Conservation (phyloP, 148 eudicot genomes). For the Gaultheria prostrata region DNA sequence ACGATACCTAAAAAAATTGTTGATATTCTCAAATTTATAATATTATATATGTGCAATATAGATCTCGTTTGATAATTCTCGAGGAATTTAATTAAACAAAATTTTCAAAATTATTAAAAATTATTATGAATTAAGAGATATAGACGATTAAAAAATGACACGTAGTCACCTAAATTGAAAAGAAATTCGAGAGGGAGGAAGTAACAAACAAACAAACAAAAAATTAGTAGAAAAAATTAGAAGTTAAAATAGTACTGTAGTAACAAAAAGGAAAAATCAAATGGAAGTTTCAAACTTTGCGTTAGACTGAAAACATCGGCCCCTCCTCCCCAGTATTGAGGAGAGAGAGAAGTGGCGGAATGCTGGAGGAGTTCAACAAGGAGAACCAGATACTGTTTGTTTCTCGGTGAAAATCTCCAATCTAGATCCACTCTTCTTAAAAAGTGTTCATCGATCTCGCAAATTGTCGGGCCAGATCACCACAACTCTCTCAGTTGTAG, state of each 20-base stretch:
- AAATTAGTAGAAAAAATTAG: too few relatives aligned
- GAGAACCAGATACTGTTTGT: background rate
- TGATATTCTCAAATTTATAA: too few relatives aligned
- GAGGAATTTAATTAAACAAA: too few relatives aligned
- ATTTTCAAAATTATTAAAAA: too few relatives aligned
- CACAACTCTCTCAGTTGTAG: background rate
- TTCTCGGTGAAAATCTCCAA: background rate
- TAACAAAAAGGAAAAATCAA: background rate
- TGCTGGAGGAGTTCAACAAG: background rate
- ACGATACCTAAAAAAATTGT: too few relatives aligned
- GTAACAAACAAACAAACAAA: background rate
- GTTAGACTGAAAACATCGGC: background rate
- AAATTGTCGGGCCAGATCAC: background rate
- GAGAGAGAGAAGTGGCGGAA: background rate
- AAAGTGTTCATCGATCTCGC: background rate
- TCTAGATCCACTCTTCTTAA: background rate
- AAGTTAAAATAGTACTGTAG: too few relatives aligned
- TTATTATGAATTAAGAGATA: too few relatives aligned
- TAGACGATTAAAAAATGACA: too few relatives aligned
- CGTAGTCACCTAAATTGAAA: too few relatives aligned
- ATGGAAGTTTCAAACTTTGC: background rate
- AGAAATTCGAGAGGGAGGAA: too few relatives aligned
- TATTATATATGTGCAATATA: too few relatives aligned
- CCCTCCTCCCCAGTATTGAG: background rate
- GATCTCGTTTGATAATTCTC: too few relatives aligned